Base-by-base conservation (phyloP, 331 rosid species). In the Dryas integrifolia region DNA sequence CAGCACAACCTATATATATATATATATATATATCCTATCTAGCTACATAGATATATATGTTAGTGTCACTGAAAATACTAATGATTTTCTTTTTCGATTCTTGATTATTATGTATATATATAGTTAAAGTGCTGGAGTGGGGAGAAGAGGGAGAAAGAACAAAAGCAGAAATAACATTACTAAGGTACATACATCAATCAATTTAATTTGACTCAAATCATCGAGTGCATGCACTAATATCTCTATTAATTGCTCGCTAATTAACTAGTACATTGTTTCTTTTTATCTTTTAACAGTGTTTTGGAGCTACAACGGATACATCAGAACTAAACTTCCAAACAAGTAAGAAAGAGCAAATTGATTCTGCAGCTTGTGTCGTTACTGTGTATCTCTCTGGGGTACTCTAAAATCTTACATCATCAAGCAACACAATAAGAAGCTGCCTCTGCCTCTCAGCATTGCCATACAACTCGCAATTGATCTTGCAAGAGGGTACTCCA, bases 111-210 rank as follows among this genome's bases (percentile, higher is more conserved):
- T 55, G 4, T 2, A 44, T 6, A 6, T 18, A 21, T 21, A 1
- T 21, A 65, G 79, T 75, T 7, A 65, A 75, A 56, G 24, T 75
- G 6, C 10, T 65, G 66, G 73, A 65, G 18, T 65, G 41, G 50
- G 72, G 46, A 64, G 65, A 64, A 14, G 65, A 47, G 5, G 16
- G 41, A 13, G 40, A 14, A 38, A 57, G 2, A 11, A 35, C 46
- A 6, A 35, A 6, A 3, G 10, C 11, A 21, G 18, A 35, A 14
- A 59, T 13, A 59, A 18, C 18, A 10, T 75, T 66, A 70, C 66
- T 5, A 75, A 53, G 76, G 76, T 58, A 58, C 13, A 6, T 14
- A 9, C 11, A 10, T 4, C 40, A 9, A 24, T 24, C 14, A 44
- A n/a, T 38, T 53, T 30, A 30, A 30, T 30, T 11, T 7, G 35